Conservation (phyloP, 2,329 filamentous ascomycete genomes). For the Botrytis medusae region DNA sequence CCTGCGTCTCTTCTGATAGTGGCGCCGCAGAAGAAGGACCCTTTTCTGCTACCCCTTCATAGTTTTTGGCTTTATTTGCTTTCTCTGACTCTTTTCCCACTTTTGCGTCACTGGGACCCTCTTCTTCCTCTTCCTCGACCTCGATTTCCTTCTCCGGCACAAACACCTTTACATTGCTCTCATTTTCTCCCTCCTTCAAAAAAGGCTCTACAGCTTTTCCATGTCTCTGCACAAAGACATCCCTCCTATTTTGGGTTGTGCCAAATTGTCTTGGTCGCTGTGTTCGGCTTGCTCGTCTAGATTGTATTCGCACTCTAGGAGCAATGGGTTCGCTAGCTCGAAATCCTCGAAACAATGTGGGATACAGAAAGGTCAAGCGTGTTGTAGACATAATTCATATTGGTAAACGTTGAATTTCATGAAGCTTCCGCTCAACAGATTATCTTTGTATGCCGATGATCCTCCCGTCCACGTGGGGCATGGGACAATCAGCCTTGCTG, state of each 20-base stretch:
- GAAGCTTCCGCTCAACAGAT: background rate
- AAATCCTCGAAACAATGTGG: conserved; percentile 60
- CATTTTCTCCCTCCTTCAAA: conserved; percentile 38
- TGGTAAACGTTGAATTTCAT: conserved; percentile 2
- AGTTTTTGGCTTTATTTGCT: background rate
- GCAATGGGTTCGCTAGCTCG: conserved; percentile 47
- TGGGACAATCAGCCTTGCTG: background rate
- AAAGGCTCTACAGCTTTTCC: conserved; percentile 61
- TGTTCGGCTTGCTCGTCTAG: conserved; percentile 30
- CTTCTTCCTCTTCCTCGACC: conserved; percentile 22
- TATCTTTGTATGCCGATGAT: background rate
- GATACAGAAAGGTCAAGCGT: conserved; percentile 67
- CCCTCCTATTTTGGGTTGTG: conserved; percentile 43
- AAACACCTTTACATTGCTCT: conserved; percentile 29
- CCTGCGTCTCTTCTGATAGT: conserved; percentile 35
- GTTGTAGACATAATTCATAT: conserved; percentile 54
- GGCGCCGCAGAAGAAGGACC: conserved; percentile 29
- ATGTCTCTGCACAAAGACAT: conserved; percentile 54
- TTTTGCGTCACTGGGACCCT: conserved; percentile 13
- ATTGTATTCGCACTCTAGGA: conserved; percentile 41
- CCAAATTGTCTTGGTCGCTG: conserved; percentile 41
- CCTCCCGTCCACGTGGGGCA: background rate
- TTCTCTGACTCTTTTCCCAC: conserved; percentile 18
- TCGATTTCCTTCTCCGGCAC: conserved; percentile 23
- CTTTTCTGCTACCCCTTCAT: conserved; percentile 10